These are phyloP conservation scores for Pyricularia grisea DNA, from an alignment of 2,329 filamentous ascomycete genomes.

Conservation along the genomic window DNA sequence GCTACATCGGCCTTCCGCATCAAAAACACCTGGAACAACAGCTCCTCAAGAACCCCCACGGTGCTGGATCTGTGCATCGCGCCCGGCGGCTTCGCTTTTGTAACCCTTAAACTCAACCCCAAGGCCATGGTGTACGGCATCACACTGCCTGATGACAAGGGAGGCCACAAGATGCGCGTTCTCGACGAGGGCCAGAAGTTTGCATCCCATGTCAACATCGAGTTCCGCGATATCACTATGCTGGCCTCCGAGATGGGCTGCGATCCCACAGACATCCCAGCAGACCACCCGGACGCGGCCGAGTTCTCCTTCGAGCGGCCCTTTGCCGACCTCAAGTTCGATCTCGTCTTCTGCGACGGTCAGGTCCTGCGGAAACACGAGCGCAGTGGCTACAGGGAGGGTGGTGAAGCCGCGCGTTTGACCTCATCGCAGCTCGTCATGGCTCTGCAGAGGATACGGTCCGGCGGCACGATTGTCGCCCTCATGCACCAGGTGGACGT, in stretches of 20 bases:
- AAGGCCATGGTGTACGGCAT: conserved; percentile 24
- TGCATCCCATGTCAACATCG: conserved; percentile 7
- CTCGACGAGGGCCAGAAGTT: not conserved
- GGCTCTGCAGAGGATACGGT: conserved; percentile 31
- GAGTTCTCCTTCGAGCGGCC: conserved; percentile 14
- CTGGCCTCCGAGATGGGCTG: conserved; percentile 36
- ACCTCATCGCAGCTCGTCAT: conserved; percentile 29
- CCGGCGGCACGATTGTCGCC: conserved; percentile 39
- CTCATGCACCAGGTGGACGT: conserved; percentile 38
- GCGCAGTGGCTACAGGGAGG: conserved; percentile 20
- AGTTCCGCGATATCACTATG: conserved; percentile 39
- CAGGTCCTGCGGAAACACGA: conserved; percentile 31
- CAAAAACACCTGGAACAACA: not conserved
- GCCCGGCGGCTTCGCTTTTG: conserved; percentile 39
- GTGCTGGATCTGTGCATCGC: conserved; percentile 48
- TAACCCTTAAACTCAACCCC: conserved; percentile 25
- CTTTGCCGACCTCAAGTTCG: conserved; percentile 18
- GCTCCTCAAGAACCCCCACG: conserved; percentile 6
- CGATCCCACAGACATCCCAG: conserved; percentile 16
- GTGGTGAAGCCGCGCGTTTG: conserved; percentile 26
- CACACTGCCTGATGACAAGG: conserved; percentile 26
- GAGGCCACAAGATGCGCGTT: conserved; percentile 30
- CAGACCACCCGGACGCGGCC: conserved; percentile 18
- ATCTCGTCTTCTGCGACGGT: conserved; percentile 38
- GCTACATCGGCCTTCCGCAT: conserved; percentile 22